phyloP scores from a whole-genome alignment of 2,329 filamentous ascomycete species.

The Verticillium isaacii region DNA sequence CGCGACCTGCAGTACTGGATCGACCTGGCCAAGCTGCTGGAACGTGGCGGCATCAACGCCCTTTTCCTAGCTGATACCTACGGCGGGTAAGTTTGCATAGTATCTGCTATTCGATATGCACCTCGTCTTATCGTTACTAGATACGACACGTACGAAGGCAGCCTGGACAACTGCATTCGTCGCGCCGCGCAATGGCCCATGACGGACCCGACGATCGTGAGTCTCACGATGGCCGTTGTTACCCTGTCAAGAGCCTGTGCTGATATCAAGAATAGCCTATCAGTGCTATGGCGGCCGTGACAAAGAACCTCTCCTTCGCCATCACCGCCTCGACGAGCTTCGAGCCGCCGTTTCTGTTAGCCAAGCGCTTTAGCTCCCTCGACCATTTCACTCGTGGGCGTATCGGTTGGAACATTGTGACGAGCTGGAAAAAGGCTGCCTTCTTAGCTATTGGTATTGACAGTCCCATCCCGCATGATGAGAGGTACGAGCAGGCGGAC shows the following conservation, averaged over 20 bases:
- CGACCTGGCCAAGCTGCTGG: conserved; percentile 56
- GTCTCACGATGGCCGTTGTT: conserved; percentile 14
- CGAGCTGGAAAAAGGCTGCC: conserved; percentile 51
- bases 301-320: conserved; percentile 57
- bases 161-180: conserved; percentile 55
- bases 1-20: conserved; percentile 59
- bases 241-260: not conserved
- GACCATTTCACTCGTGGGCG: conserved; percentile 58
- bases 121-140: not conserved
- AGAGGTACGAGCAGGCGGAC: conserved; percentile 56
- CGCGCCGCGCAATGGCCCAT: conserved; percentile 61
- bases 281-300: conserved; percentile 62
- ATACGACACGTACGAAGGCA: conserved; percentile 58
- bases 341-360: conserved; percentile 56
- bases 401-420: conserved; percentile 65
- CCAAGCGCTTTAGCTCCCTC: conserved; percentile 57
- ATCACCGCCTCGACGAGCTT: conserved; percentile 61
- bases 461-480: conserved; percentile 53
- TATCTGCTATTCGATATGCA: not conserved
- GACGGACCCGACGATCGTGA: conserved; percentile 58
- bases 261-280: conserved; percentile 40
- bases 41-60: conserved; percentile 58
- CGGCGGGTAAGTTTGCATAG: conserved; percentile 31
- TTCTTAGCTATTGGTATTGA: conserved; percentile 59
- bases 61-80: conserved; percentile 64